Percentiles rank a stretch among this genome's conserved stretches.
Conservation (phyloP, 139 green algal species). For the Pseudopediastrum boryanum region DNA sequence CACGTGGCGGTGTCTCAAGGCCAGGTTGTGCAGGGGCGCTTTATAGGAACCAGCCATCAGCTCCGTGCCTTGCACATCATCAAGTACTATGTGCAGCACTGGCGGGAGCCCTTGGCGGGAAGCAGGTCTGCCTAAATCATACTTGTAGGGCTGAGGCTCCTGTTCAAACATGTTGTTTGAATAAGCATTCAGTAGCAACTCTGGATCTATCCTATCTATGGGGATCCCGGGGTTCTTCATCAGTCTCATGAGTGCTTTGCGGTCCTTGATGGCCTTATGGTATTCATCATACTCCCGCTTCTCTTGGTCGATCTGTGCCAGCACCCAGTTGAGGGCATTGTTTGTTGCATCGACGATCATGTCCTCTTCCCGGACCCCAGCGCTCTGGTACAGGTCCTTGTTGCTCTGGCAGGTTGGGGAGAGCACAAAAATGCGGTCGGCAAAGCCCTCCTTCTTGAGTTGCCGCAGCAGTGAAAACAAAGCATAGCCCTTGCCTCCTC, state of each 20-base stretch:
- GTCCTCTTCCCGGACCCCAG: not conserved
- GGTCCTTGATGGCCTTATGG: not conserved
- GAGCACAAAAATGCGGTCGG: constrained; percentile 6
- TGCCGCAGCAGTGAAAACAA: constrained; percentile 3
- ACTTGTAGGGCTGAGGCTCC: not conserved
- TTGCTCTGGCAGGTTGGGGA: constrained; percentile 10
- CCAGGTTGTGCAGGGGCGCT: constrained; percentile 7
- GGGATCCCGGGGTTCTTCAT: not conserved
- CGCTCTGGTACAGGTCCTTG: no score
- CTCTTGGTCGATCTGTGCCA: not conserved
- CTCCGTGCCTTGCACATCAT: constrained; percentile 19
- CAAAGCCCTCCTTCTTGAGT: not conserved
- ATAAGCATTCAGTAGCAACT: not conserved
- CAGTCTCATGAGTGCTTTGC: not conserved
- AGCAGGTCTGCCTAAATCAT: not conserved
- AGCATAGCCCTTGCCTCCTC: constrained; percentile 8
- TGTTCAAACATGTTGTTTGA: not conserved
- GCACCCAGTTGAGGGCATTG: not conserved
- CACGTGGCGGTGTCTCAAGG: not conserved
- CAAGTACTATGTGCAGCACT: constrained; percentile 12
- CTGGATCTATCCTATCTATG: constrained; percentile 3
- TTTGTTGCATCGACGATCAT: not conserved
- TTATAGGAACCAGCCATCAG: constrained; percentile 14
- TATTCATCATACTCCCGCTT: not conserved
- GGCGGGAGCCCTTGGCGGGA: not conserved